Base-by-base conservation (phyloP, 2,329 filamentous ascomycete species). In the Botrytis galanthina region DNA sequence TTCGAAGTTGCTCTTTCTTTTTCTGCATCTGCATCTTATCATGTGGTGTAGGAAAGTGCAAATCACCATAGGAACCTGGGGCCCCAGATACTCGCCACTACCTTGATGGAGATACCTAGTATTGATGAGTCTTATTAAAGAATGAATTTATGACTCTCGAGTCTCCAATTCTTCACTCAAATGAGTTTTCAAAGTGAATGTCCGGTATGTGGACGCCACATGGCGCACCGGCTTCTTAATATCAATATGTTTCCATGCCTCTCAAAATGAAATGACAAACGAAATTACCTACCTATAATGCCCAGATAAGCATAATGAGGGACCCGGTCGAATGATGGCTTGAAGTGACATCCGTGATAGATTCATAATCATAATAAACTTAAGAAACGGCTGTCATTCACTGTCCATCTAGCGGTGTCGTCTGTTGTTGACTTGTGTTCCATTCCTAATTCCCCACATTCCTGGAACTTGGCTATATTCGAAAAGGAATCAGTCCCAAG, bases 1-100 rank as follows among this genome's bases (percentile, higher is more conserved):
- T 22, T 57, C 26, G 35, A 44, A 26, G 37, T 42, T 57, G 70
- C n/a, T 68, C 70, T 68, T 72, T 68, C 70, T 72, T 37, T n/a
- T 44, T 68, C 22, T 68, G 39, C 35, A 54, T 68, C 22, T 68
- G 39, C 35, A 54, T 46, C 14, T 46, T n/a, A 68, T 54, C 51
- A 57, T 32, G 26, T 22, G 37, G 42, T 51, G 3, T 20, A 29
- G 44, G 70, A 39, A 72, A 72, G 62, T 46, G 29, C 70, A 22
- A 29, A 59, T 57, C 67, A 37, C 42, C 29, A 59, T 29, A 39
- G 37, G 9, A 46, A 68, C 60, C 46, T 51, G 59, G 46, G 59
- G 57, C 37, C 35, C 32, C 37, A 35, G 12, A 68, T 44, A 68
- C 46, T 57, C 16, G 70, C 39, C 54, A 46, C 39, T 48, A 22